Conservation (phyloP, 1,284 basidiomycete species). For the Sporisorium graminicola region DNA sequence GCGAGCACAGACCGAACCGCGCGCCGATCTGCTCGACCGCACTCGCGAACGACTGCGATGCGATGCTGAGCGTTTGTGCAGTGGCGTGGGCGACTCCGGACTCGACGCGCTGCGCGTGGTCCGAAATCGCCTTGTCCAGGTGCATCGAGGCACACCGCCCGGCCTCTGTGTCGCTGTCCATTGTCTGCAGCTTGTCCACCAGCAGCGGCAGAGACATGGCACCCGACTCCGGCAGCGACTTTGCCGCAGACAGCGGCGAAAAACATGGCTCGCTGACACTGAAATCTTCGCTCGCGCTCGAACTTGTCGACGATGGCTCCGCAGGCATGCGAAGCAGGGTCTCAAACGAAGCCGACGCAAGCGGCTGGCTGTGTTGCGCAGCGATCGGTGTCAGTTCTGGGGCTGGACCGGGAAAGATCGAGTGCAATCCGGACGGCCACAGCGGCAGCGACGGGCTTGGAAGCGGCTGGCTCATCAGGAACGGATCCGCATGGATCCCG, state of each 20-base stretch:
- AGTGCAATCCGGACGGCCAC: background rate
- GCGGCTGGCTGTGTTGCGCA: background rate
- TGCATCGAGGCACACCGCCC: conserved; percentile 4
- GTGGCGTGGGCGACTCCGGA: background rate
- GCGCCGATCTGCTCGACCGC: conserved; percentile 18
- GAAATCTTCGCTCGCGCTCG: conserved; percentile 1
- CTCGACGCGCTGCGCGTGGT: background rate
- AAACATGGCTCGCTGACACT: background rate
- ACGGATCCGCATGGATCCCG: conserved; percentile 38
- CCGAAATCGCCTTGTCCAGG: conserved; percentile 17
- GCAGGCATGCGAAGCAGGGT: conserved; percentile 18
- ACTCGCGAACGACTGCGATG: conserved; percentile 24
- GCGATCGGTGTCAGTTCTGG: background rate
- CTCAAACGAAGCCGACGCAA: conserved; percentile 16
- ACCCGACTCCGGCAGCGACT: background rate
- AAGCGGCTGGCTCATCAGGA: conserved; percentile 43
- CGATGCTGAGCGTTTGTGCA: conserved; percentile 10
- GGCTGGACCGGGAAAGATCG: conserved; percentile 5
- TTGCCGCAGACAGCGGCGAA: background rate
- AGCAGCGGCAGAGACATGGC: background rate
- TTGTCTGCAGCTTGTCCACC: background rate
- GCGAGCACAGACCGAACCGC: conserved; percentile 12
- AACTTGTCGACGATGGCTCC: conserved; percentile 4
- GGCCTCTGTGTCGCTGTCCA: background rate
- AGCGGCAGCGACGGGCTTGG: conserved; percentile 31